Percentiles rank a stretch among this genome's conserved stretches.
phyloP scores from a whole-genome alignment of 768 basidiomycete genomes.

The Rhodotorula kratochvilovae region DNA sequence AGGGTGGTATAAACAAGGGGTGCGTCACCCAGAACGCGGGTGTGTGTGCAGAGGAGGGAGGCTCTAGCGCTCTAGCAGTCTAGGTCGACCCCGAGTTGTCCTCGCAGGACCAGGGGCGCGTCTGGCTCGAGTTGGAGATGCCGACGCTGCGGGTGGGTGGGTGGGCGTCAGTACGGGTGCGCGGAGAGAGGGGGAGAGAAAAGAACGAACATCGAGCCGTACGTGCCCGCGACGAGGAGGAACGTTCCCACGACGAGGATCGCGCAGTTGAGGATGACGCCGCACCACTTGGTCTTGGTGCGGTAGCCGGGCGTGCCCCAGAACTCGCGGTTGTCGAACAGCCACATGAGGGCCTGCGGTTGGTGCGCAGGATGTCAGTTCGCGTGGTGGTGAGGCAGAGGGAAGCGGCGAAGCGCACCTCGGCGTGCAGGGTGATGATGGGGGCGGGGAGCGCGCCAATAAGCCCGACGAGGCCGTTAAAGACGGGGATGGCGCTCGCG shows the following conservation, averaged over 20 bases:
- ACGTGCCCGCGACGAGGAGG: background rate
- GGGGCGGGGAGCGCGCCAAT: background rate
- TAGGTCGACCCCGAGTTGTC: background rate
- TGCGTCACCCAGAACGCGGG: no score
- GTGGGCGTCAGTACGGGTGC: no score
- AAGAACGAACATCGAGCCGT: background rate
- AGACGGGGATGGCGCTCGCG: conserved; percentile 27
- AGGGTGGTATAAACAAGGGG: no score
- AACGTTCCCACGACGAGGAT: background rate
- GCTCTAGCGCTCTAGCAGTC: background rate
- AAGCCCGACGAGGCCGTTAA: conserved; percentile 2
- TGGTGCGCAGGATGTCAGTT: no score
- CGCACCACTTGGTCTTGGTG: background rate
- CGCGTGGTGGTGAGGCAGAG: background rate
- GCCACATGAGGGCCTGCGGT: background rate
- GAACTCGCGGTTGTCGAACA: background rate
- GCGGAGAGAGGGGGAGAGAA: background rate
- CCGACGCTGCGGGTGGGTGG: background rate
- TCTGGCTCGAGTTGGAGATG: background rate
- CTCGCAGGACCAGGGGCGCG: background rate
- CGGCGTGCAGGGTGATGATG: background rate
- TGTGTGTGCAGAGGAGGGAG: no score
- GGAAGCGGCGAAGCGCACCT: background rate
- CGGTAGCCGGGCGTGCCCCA: background rate
- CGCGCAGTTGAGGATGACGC: background rate